These are phyloP conservation scores for Dioscorea alata DNA, from an alignment of 106 monocot species.

Conservation along the genomic window DNA sequence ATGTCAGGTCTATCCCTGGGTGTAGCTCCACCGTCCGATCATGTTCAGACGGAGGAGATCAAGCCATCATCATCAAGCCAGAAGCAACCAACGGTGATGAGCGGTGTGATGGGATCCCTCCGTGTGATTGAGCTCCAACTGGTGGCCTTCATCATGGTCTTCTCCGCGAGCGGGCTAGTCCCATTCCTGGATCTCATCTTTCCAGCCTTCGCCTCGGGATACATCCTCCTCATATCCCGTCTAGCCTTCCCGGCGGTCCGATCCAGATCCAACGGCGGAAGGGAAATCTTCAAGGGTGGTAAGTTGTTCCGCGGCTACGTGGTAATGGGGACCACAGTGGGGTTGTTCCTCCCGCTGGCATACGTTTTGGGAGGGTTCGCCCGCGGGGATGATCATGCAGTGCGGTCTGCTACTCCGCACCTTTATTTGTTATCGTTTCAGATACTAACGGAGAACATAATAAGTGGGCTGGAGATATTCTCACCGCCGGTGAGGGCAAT, in stretches of 20 bases:
- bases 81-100: constrained; percentile 14
- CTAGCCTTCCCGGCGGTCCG: constrained; percentile 49
- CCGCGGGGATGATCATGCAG: constrained; percentile 72
- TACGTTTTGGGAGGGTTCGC: constrained; percentile 97
- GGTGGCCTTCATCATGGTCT: constrained; percentile 96
- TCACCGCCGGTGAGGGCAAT: constrained; percentile 81
- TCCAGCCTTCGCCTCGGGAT: constrained; percentile 53
- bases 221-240: constrained; percentile 54
- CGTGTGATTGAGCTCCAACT: constrained; percentile 94
- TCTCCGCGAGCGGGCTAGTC: constrained; percentile 94
- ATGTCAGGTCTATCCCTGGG: constrained; percentile 81
- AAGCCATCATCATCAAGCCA: not conserved
- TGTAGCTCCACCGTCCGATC: constrained; percentile 37
- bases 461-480: constrained; percentile 56
- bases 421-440: constrained; percentile 80
- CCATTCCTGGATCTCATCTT: constrained; percentile 79
- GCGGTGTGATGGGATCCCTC: constrained; percentile 77
- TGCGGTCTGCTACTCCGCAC: constrained; percentile 80
- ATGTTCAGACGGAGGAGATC: constrained; percentile 1
- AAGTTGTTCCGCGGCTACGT: constrained; percentile 53
- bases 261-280: not conserved
- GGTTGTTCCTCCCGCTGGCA: constrained; percentile 82
- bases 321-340: constrained; percentile 67
- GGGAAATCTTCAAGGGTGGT: constrained; percentile 34
- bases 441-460: constrained; percentile 84